Conservation (phyloP, 2,329 filamentous ascomycete species). For the Cladophialophora psammophila region DNA sequence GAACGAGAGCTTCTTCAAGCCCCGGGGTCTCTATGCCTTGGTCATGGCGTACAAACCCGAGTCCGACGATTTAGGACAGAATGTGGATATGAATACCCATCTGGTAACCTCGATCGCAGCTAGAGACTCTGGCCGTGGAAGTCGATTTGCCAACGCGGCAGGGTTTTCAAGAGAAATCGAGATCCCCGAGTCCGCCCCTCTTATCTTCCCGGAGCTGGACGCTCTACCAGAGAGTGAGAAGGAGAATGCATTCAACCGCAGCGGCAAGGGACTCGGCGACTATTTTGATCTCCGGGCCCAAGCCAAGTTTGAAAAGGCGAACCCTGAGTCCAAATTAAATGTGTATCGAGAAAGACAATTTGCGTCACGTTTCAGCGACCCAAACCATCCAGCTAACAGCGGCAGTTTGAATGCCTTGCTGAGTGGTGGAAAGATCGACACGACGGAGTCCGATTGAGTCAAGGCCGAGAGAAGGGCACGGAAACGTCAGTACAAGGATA, state of each 20-base stretch:
- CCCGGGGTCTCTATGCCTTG: constrained; percentile 61
- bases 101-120: constrained; percentile 48
- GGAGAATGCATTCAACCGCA: constrained; percentile 37
- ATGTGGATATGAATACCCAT: constrained; percentile 46
- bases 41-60: constrained; percentile 62
- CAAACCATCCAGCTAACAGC: constrained; percentile 58
- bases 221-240: constrained; percentile 28
- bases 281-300: constrained; percentile 60
- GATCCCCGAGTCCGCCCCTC: constrained; percentile 54
- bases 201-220: constrained; percentile 55
- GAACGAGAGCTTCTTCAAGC: constrained; percentile 64
- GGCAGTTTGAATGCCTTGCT: constrained; percentile 56
- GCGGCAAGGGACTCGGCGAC: constrained; percentile 49
- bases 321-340: constrained; percentile 51
- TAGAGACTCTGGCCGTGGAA: constrained; percentile 14
- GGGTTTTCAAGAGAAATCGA: constrained; percentile 47
- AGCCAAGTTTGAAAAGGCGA: constrained; percentile 50
- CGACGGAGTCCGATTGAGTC: constrained; percentile 18
- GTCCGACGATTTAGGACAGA: constrained; percentile 34
- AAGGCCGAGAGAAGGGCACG: constrained; percentile 14
- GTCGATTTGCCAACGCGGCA: constrained; percentile 19
- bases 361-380: constrained; percentile 58
- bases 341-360: constrained; percentile 48
- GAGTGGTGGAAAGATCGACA: constrained; percentile 50
- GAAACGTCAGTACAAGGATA: constrained; percentile 16